Evolutionary conservation across 805 yeast genomes (phyloP), one percentile per base, ranked within the genome.

Genomic region (Pichia thaimueangensis): DNA sequence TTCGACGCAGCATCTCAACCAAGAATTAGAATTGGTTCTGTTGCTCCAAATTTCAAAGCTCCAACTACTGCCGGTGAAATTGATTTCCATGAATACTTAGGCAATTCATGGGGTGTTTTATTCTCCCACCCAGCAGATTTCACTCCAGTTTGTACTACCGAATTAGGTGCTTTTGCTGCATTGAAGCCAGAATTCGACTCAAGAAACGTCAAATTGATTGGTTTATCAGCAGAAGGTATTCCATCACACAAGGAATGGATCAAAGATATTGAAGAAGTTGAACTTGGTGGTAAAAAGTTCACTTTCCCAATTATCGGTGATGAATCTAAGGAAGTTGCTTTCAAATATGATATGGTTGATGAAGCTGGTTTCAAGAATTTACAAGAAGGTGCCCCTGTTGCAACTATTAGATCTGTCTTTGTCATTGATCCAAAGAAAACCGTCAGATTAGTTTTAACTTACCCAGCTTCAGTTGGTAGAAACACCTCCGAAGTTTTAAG

Each of bases 131-230:
- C 97, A 49, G 96, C 88, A 43, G 97, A 88, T 65, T 89, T 86
- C 74, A 88, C 97, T 16, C 97, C 97, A 37, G 96, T 88, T 43
- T 88, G 97, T 68, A 89, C 96, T 58, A 88, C 96, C 44, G 97
- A 88, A 71, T 74, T 88, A 60, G 96, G 96, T 54, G 96, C 95
- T 17, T 89, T 88, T 58, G 88, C 96, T 50, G 76, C 80, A 56
- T 76, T 87, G 67, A 85, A 86, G 70, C 86, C 88, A 42, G 96
- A 88, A 65, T 88, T 88, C 58, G 79, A 81, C 59, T 72, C 82
- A 67, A 80, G 96, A 73, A 78, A 78, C 60, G 85, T 82, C 62
- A 87, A 88, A 71, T 74, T 88, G 65, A 83, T 88, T 65, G 97
- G 96, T 49, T 71, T 88, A 54, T 84, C 95, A 42, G 91, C 95